These are phyloP conservation scores for Cordyceps fumosorosea DNA, from an alignment of 2,329 filamentous ascomycete species.

Conservation along the genomic window DNA sequence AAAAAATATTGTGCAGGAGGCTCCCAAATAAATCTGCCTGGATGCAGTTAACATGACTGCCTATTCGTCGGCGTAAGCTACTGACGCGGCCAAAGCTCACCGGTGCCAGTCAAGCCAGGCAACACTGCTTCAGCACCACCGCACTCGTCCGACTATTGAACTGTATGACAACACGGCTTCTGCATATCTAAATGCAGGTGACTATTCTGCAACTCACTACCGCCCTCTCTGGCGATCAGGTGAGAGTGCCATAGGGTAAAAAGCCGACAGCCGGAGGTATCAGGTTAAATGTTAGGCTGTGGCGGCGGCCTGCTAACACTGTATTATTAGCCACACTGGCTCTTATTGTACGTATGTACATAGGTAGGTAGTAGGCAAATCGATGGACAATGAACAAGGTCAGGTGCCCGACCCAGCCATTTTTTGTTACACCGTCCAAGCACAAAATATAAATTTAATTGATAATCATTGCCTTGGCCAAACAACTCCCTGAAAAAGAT, in stretches of 20 bases:
- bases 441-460: too few relatives aligned
- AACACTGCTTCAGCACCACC: not conserved
- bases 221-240: not conserved
- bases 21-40: not conserved
- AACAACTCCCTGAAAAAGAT: too few relatives aligned
- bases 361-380: too few relatives aligned
- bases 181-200: not conserved
- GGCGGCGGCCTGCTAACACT: not conserved
- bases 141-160: too few relatives aligned
- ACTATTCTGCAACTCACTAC: not conserved
- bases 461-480: too few relatives aligned
- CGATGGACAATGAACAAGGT: not conserved
- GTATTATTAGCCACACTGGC: not conserved
- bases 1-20: too few relatives aligned
- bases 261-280: not conserved
- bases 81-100: slow-evolving; percentile 2
- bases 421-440: not conserved
- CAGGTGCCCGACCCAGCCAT: not conserved
- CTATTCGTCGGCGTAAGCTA: slow-evolving; percentile 5
- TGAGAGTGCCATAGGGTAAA: slow-evolving; percentile 1
- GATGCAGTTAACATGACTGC: not conserved
- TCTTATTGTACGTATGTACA: too few relatives aligned
- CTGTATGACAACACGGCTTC: not conserved
- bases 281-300: not conserved
- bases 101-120: not conserved